Evolutionary conservation across 225 moss, liverwort and hornwort genomes (phyloP).

Genomic region (Antitrichia curtipendula): DNA sequence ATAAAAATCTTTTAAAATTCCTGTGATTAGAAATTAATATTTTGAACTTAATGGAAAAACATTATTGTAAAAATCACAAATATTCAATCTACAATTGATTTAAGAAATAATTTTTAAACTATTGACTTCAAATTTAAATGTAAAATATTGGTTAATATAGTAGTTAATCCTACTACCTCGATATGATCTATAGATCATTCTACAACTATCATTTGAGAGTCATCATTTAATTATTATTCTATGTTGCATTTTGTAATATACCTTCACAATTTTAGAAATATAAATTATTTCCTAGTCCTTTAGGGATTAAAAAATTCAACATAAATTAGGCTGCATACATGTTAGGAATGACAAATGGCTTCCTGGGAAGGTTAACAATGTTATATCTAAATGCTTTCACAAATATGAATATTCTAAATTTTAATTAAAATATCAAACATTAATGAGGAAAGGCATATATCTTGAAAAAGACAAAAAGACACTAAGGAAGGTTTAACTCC

Average conservation of each 20-base stretch:
- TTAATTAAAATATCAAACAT: background rate
- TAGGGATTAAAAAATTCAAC: background rate
- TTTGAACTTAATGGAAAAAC: background rate
- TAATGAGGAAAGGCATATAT: accelerated
- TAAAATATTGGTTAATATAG: background rate
- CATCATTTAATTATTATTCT: background rate
- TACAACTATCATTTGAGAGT: background rate
- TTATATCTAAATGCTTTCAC: background rate
- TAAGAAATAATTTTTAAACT: background rate
- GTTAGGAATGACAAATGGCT: accelerated
- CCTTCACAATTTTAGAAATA: background rate
- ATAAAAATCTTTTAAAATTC: too few species aligned
- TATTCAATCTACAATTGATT: background rate
- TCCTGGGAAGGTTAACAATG: background rate
- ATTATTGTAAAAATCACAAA: background rate
- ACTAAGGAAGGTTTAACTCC: background rate
- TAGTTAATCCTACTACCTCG: too few species aligned
- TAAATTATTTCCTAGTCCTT: background rate
- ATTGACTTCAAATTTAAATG: background rate
- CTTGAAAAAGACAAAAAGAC: background rate
- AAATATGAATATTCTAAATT: background rate
- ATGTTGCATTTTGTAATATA: background rate
- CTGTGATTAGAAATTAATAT: background rate
- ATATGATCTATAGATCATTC: background rate
- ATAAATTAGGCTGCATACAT: background rate